Base-by-base conservation (phyloP, 225 moss, liverwort and hornwort species). In the Anthoceros angustus region DNA sequence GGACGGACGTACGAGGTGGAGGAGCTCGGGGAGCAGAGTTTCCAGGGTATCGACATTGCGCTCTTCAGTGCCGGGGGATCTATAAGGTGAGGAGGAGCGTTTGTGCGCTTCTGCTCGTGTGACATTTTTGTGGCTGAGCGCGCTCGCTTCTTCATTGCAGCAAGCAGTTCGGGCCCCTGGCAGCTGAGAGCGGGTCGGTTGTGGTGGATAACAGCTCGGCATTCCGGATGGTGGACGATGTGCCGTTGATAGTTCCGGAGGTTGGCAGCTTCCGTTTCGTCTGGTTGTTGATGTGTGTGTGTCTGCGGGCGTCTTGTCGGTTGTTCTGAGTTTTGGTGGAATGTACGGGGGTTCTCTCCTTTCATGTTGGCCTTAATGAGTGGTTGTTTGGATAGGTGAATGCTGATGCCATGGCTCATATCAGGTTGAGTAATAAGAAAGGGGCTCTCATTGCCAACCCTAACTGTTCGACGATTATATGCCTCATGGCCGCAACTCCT, bases 401-500 rank as follows among this genome's bases (percentile, higher is more conserved):
- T 75, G 70, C 89, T 9, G 84, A 76, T 60, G 98, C 98, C 5
- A 99, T 99, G 98, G 74, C 91, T 7, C 98, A 99, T 67, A 92
- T 99, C 64, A 99, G 83, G 76, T 63, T 99, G 68, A 80, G 84
- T 62, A 80, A 86, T 69, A 84, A 77, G 70, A 82, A 80, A 64
- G 98, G 98, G 21, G 98, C 92, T 2, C 70, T 99, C 10, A 99
- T 99, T 61, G 98, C 98, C 15, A 99, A 99, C 70, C 98, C 98
- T 7, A 99, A 99, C 75, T 99, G 98, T 73, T 99, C 98, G 11
- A 99, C 98, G 41, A 99, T 99, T 63, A 99, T 99, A 73, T 87
- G 87, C 45, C 76, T 99, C 20, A 84, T 99, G 92, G 98, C 98
- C 32, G 84, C 86, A 2, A 99, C 98, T 25, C 98, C 98, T 8